A percentile compares a stretch with the other conserved stretches of the same genome.
Conservation (phyloP, 192 early-diverging fungal species). For the Spinellus fusiger region DNA sequence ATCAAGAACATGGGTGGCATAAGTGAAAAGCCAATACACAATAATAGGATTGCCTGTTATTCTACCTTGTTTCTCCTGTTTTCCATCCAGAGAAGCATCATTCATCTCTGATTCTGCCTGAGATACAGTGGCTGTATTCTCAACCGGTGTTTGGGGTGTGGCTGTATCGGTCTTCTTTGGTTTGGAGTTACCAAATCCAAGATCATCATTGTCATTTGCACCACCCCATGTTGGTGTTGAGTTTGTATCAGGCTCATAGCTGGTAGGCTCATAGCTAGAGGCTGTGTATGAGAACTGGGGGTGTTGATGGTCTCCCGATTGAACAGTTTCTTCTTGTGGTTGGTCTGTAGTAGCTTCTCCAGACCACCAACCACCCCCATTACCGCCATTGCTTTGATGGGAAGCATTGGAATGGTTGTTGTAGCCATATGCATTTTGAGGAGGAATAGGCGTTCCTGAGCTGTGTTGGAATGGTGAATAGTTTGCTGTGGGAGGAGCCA, state of each 20-base stretch:
- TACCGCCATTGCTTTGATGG: slow-evolving; percentile 4
- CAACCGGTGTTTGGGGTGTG: not conserved
- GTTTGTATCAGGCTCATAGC: slow-evolving; percentile 9
- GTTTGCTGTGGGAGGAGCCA: not conserved
- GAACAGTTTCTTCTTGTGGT: slow-evolving; percentile 33
- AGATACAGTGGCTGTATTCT: not conserved
- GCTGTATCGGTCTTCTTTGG: slow-evolving; percentile 31
- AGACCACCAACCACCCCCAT: slow-evolving; percentile 43
- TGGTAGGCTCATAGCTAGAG: slow-evolving; percentile 6
- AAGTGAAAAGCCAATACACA: not conserved
- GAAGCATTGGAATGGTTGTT: slow-evolving; percentile 2
- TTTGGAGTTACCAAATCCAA: slow-evolving; percentile 55
- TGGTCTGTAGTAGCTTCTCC: slow-evolving; percentile 35
- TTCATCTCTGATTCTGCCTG: slow-evolving; percentile 6
- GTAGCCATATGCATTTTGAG: slow-evolving; percentile 5
- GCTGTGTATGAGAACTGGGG: not conserved
- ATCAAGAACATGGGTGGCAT: not conserved
- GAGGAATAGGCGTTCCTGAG: slow-evolving; percentile 8
- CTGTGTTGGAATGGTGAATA: slow-evolving; percentile 7
- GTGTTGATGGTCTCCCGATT: slow-evolving; percentile 28
- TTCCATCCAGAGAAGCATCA: not conserved
- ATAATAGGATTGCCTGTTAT: slow-evolving; percentile 12
- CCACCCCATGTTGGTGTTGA: not conserved
- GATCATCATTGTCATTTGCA: slow-evolving; percentile 50
- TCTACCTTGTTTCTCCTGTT: slow-evolving; percentile 16